Evolutionary conservation across 257 asterid genomes (phyloP).

Genomic region (Nicotiana obtusifolia): DNA sequence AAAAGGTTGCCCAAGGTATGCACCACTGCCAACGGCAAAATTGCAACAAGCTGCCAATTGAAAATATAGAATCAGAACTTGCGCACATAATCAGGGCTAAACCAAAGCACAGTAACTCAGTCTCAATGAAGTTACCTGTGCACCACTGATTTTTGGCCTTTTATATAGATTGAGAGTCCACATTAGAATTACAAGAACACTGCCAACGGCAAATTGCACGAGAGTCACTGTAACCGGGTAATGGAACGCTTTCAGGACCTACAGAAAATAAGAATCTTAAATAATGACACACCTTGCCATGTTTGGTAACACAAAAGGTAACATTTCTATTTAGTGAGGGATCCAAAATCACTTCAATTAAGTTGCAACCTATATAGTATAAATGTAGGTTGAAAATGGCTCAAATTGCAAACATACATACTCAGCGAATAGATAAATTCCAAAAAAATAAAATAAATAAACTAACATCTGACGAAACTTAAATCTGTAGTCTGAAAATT

Average conservation of each 20-base stretch:
- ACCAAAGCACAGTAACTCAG: neutral
- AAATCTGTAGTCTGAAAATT: neutral
- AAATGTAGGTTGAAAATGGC: neutral
- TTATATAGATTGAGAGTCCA: conserved; percentile 81
- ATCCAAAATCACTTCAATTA: neutral
- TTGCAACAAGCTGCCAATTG: conserved; percentile 62
- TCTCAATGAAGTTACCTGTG: conserved; percentile 49
- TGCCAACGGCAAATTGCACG: conserved; percentile 81
- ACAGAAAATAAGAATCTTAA: conserved; percentile 13
- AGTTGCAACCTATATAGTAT: neutral
- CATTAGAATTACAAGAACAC: conserved; percentile 65
- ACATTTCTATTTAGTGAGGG: neutral
- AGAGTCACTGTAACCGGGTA: conserved; percentile 82
- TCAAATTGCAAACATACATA: neutral
- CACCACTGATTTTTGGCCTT: conserved; percentile 80
- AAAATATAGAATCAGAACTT: neutral
- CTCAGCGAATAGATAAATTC: neutral
- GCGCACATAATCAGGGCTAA: neutral
- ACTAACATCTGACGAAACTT: neutral
- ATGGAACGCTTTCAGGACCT: conserved; percentile 80
- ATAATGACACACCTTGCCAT: neutral
- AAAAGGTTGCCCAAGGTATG: conserved; percentile 87
- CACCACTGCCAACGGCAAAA: conserved; percentile 76
- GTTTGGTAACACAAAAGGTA: neutral
- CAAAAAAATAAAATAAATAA: neutral